Conservation (phyloP, 345 rosid genomes). For the Linum trigynum region DNA sequence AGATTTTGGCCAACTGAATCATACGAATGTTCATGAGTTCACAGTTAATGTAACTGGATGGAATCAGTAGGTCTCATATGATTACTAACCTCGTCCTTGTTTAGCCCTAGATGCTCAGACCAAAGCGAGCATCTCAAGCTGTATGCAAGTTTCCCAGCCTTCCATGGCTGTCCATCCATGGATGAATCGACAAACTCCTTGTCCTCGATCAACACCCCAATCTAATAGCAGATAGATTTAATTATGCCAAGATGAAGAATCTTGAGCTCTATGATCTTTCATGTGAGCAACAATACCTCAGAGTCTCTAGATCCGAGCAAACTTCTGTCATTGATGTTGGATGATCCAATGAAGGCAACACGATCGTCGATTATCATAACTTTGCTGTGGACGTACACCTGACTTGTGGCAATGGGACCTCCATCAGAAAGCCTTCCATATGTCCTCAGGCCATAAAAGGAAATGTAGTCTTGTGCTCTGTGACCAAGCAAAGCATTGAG, state of each 20-base stretch:
- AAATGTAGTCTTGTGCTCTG: slow-evolving; percentile 62
- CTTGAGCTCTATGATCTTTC: not conserved
- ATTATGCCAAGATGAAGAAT: not conserved
- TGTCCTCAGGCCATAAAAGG: slow-evolving; percentile 76
- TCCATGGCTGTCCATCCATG: slow-evolving; percentile 72
- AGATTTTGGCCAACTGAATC: slow-evolving; percentile 42
- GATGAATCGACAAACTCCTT: slow-evolving; percentile 67
- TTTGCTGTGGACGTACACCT: slow-evolving; percentile 94
- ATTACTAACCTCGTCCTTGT: slow-evolving; percentile 47
- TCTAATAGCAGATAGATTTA: slow-evolving; percentile 31
- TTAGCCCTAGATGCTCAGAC: slow-evolving; percentile 87
- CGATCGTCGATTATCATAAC: slow-evolving; percentile 78
- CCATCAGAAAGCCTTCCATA: slow-evolving; percentile 54
- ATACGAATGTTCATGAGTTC: not conserved
- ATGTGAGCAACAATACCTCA: slow-evolving; percentile 40
- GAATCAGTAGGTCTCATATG: not conserved
- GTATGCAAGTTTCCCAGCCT: slow-evolving; percentile 67
- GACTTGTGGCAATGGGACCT: slow-evolving; percentile 81
- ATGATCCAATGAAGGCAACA: slow-evolving; percentile 60
- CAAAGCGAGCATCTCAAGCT: slow-evolving; percentile 72
- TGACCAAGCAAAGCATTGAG: slow-evolving; percentile 50
- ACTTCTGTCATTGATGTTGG: slow-evolving; percentile 83
- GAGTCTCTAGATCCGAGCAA: slow-evolving; percentile 94
- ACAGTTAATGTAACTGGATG: not conserved
- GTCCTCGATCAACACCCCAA: slow-evolving; percentile 76